phyloP scores from a whole-genome alignment of 106 monocot genomes.

The Apostasia ramifera region DNA sequence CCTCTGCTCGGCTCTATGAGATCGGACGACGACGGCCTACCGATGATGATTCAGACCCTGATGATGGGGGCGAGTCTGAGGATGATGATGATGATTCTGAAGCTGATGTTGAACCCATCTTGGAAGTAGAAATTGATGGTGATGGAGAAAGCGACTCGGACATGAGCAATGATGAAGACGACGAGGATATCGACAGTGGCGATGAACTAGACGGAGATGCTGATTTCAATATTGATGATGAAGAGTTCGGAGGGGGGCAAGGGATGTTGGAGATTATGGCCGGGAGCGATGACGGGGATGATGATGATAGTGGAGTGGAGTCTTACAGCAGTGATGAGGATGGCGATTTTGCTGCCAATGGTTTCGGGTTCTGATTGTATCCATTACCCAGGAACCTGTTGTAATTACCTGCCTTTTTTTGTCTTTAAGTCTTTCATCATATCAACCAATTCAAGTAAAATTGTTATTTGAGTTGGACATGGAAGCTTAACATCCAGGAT shows the following conservation, averaged over 20 bases:
- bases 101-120: constrained; percentile 39
- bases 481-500: not conserved
- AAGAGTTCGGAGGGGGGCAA: constrained; percentile 44
- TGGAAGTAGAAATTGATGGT: constrained; percentile 37
- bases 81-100: constrained; percentile 62
- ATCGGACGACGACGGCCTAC: constrained; percentile 72
- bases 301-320: constrained; percentile 64
- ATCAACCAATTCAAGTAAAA: not conserved
- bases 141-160: constrained; percentile 49
- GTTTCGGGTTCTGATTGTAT: constrained; percentile 1
- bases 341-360: constrained; percentile 24
- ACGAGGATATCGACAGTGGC: constrained; percentile 39
- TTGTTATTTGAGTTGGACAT: not conserved
- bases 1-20: constrained; percentile 76
- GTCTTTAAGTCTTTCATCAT: not conserved
- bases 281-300: constrained; percentile 49
- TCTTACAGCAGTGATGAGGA: constrained; percentile 75
- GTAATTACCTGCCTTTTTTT: not conserved
- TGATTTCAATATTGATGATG: constrained; percentile 38
- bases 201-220: constrained; percentile 59
- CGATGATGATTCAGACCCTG: constrained; percentile 95
- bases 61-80: constrained; percentile 70
- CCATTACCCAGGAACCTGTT: not conserved
- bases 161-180: constrained; percentile 46
- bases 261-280: constrained; percentile 65